Evolutionary conservation across 352 stramenopile species (phyloP).

Genomic region (Phytophthora cryptogea): DNA sequence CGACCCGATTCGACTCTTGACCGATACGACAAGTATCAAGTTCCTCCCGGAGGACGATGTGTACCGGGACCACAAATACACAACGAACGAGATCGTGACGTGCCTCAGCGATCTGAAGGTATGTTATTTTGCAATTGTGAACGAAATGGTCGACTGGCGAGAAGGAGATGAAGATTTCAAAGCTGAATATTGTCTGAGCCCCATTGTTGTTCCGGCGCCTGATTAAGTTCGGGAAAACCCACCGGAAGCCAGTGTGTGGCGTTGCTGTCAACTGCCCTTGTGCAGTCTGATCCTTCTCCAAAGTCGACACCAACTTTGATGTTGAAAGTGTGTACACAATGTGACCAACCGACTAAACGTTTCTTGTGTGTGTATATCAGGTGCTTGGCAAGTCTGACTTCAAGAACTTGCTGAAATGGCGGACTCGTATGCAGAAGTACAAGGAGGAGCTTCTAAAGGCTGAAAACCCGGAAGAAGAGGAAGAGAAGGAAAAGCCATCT

Average conservation of each 20-base stretch:
- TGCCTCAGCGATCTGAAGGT: conserved; percentile 94
- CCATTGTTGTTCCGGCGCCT: conserved; percentile 86
- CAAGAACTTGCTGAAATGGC: conserved; percentile 97
- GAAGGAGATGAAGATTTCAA: conserved; percentile 76
- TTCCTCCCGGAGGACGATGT: conserved; percentile 88
- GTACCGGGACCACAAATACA: conserved; percentile 81
- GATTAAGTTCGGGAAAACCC: conserved; percentile 92
- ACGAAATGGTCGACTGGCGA: conserved; percentile 7
- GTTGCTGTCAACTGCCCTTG: conserved; percentile 64
- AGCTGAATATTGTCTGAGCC: conserved; percentile 82
- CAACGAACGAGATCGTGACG: conserved; percentile 77
- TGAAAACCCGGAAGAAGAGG: conserved; percentile 44
- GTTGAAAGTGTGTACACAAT: background rate
- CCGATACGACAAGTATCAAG: conserved; percentile 92
- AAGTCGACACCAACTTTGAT: background rate
- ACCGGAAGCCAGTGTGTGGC: conserved; percentile 84
- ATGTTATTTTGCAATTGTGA: conserved; percentile 1
- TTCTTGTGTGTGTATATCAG: conserved; percentile 32
- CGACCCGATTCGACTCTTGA: conserved; percentile 96
- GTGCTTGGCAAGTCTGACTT: conserved; percentile 99
- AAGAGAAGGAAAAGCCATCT: conserved; percentile 42
- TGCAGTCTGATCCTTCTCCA: conserved; percentile 76
- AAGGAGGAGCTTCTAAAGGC: conserved; percentile 83
- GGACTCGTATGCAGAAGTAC: conserved; percentile 92
- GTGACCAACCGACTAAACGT: background rate